Evolutionary conservation across 1,284 basidiomycete species (phyloP), one percentile per base, ranked within the genome.

Genomic region (Rhodotorula sp.): DNA sequence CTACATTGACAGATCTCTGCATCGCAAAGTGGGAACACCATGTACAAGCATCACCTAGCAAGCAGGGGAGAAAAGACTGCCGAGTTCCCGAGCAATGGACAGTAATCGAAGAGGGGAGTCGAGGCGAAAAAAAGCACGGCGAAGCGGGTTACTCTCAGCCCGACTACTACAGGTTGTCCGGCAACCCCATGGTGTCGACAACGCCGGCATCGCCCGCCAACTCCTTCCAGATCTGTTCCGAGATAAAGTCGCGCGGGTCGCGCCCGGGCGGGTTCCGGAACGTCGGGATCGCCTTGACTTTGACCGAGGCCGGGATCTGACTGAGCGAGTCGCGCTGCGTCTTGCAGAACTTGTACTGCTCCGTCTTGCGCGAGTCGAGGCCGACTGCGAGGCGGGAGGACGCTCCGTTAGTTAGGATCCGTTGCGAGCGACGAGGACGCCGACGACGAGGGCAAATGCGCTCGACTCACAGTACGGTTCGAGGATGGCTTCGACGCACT

Each of bases 381-480:
- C 52, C 52, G n/a, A 54, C 52, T 54, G n/a, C 15, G 23, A n/a
- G 10, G 52, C 15, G n/a, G 52, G 10, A 1, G 15, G 12, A n/a
- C 5, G 6, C 28, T 28, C 28, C 28, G 7, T 34, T 5, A 34
- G 34, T 34, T 8, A 8, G 34, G 34, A 34, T 34, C 34, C 34
- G 34, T 34, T 5, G 6, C 34, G 5, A 34, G 34, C 34, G 6
- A 19, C 21, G 31, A 28, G 1, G 2, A 60, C 12, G 16, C 5
- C 21, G 31, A 28, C 5, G 2, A 60, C 12, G 16, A 23, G 34
- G 18, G 38, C 1, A 34, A 58, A 38, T 45, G n/a, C 15, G 21
- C 34, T 34, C 34, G 50, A 21, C 59, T 49, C 8, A 66, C 59
- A 66, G 50, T 55, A 55, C n/a, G 52, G 34, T 7, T 45, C 28